Evolutionary conservation across 2,329 filamentous ascomycete genomes (phyloP), one percentile per base, ranked within the genome.

Genomic region (Diaporthe humulicola): DNA sequence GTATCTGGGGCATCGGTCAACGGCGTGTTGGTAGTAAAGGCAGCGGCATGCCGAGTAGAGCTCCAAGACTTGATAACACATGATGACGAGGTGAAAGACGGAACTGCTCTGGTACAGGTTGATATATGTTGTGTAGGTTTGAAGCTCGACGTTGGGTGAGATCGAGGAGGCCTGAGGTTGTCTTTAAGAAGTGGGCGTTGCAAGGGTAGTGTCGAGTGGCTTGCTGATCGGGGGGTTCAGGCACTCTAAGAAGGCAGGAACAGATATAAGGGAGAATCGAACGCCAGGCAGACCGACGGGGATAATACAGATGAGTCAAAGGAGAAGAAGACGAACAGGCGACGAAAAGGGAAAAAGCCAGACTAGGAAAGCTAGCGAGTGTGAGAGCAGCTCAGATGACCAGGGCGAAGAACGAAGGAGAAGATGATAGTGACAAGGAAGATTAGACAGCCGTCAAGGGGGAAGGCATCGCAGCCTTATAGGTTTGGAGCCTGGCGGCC

Each of bases 21-120:
- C 89, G 64, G 94, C 92, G 83, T 98, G 96, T 81, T 93, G 90
- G 87, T 96, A 95, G 88, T 98, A 97, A 79, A 96, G 89, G 85
- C 95, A 98, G 77, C 92, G 90, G 88, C 95, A 98, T 73, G 93
- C 94, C 73, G 95, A 92, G 87, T 95, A 98, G 75, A 94, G 89
- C 84, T 98, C 95, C 79, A 96, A 88, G 76, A 98, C 86, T 85
- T 96, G 94, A 81, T 95, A 96, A 82, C 95, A 98, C 95, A 98
- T 98, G 76, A 78, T 88, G 83, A 81, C 66, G 48, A 45, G 45
- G 56, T 67, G 77, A 74, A 74, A 69, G 74, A 45, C 57, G 67
- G 77, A 80, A 78, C 30, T 69, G 40, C 14, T 72, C 60, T 45
- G 77, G 73, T 75, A 77, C 78, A 74, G 67, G 76, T 78, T 76